Conservation (phyloP, 1,284 basidiomycete genomes). For the Paramarasmius palmivorus region DNA sequence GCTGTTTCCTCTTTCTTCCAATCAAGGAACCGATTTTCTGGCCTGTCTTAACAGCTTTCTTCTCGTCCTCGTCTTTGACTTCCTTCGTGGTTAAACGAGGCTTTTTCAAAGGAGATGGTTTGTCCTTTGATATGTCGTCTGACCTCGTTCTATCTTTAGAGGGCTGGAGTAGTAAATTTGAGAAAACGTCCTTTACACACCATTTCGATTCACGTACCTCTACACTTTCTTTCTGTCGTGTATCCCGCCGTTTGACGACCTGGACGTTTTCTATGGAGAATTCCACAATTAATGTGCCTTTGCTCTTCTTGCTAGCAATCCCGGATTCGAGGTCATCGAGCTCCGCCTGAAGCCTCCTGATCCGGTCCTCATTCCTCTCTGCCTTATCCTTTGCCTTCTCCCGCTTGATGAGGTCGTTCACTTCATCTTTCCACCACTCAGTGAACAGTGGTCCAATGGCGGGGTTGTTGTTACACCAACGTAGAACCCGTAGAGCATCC, state of each 20-base stretch:
- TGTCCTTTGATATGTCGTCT: conserved; percentile 8
- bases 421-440: conserved; percentile 84
- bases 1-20: conserved; percentile 52
- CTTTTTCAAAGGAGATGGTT: conserved; percentile 10
- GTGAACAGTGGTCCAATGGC: conserved; percentile 65
- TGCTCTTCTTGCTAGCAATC: conserved; percentile 37
- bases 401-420: conserved; percentile 66
- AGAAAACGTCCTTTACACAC: not conserved
- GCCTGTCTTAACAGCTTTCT: conserved; percentile 22
- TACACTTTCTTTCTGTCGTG: conserved; percentile 39
- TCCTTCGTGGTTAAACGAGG: conserved; percentile 38
- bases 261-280: conserved; percentile 94
- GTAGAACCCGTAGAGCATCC: conserved; percentile 87
- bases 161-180: not conserved
- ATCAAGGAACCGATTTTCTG: conserved; percentile 49
- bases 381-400: conserved; percentile 55
- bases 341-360: conserved; percentile 40
- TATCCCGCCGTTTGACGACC: conserved; percentile 72
- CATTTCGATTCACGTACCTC: conserved; percentile 15
- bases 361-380: conserved; percentile 53
- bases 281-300: conserved; percentile 80
- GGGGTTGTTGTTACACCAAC: conserved; percentile 93
- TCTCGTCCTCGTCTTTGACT: conserved; percentile 20
- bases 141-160: conserved; percentile 13
- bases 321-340: conserved; percentile 32